Conservation (phyloP, 768 basidiomycete species). For the Lactarius hengduanensis region DNA sequence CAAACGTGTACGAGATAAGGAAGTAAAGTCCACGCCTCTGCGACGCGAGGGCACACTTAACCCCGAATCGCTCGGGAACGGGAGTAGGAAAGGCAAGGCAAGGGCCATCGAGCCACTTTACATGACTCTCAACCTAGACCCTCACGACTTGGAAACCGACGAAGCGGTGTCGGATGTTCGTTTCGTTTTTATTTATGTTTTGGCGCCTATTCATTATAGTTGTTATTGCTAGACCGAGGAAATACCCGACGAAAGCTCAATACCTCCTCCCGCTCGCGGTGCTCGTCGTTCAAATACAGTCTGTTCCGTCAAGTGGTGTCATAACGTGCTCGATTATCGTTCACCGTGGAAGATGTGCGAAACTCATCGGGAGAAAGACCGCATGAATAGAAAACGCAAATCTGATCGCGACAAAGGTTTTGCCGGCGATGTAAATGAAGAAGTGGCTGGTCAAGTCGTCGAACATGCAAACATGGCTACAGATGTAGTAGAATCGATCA, state of each 20-base stretch:
- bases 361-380: slow-evolving; percentile 41
- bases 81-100: slow-evolving; percentile 4
- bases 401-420: slow-evolving; percentile 31
- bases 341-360: slow-evolving; percentile 52
- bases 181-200: neutral
- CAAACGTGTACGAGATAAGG: slow-evolving; percentile 52
- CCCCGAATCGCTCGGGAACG: neutral
- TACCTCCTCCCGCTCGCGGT: slow-evolving; percentile 36
- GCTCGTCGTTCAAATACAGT: slow-evolving; percentile 38
- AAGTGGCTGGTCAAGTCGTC: neutral
- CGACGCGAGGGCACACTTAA: slow-evolving; percentile 24
- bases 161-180: slow-evolving; percentile 18
- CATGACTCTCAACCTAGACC: slow-evolving; percentile 13
- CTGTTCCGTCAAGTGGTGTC: slow-evolving; percentile 43
- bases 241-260: slow-evolving; percentile 22
- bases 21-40: slow-evolving; percentile 38
- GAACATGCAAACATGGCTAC: neutral
- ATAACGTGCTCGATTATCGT: slow-evolving; percentile 44
- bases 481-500: slow-evolving; percentile 3
- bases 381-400: slow-evolving; percentile 35
- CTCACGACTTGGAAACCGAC: slow-evolving; percentile 12
- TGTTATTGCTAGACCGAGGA: slow-evolving; percentile 11
- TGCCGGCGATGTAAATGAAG: slow-evolving; percentile 12
- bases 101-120: slow-evolving; percentile 9
- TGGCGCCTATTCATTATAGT: neutral